These are phyloP conservation scores for Pichia sp. DNA, from an alignment of 1,139 yeast species.

Conservation along the genomic window DNA sequence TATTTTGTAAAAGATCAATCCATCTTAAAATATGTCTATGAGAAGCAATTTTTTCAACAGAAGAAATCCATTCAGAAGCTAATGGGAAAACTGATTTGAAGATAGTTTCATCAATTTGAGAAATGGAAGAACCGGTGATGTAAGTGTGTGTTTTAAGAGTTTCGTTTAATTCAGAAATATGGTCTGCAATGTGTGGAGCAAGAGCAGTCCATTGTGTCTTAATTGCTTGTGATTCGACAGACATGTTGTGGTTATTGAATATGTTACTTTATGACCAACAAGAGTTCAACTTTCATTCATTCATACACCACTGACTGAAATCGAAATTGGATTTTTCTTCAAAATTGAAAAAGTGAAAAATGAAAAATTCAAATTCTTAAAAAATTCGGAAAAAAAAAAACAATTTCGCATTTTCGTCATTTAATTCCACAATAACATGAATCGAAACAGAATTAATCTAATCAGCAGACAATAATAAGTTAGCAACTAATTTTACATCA, in stretches of 20 bases:
- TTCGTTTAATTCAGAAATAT: conserved; percentile 52
- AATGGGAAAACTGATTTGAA: conserved; percentile 60
- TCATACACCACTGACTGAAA: not conserved
- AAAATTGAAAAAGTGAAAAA: not conserved
- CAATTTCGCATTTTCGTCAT: not conserved
- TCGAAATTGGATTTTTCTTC: too few relatives aligned
- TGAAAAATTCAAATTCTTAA: not conserved
- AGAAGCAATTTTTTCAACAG: conserved; percentile 43
- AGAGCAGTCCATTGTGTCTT: conserved; percentile 77
- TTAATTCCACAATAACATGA: not conserved
- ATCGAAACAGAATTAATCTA: not conserved
- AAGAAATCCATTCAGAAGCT: conserved; percentile 49
- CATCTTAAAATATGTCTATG: conserved; percentile 86
- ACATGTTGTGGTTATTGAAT: not conserved
- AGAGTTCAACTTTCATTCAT: not conserved
- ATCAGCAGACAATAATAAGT: not conserved
- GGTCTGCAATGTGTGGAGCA: conserved; percentile 48
- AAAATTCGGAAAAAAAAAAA: not conserved
- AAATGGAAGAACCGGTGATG: conserved; percentile 57
- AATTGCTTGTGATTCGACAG: conserved; percentile 51
- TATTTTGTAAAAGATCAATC: conserved; percentile 79
- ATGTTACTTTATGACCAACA: too few relatives aligned
- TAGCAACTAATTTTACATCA: not conserved
- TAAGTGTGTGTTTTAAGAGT: conserved; percentile 64
- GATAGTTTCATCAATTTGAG: conserved; percentile 61